These are phyloP conservation scores for Candida qinlingensis DNA, from an alignment of 805 yeast genomes.

Conservation along the genomic window DNA sequence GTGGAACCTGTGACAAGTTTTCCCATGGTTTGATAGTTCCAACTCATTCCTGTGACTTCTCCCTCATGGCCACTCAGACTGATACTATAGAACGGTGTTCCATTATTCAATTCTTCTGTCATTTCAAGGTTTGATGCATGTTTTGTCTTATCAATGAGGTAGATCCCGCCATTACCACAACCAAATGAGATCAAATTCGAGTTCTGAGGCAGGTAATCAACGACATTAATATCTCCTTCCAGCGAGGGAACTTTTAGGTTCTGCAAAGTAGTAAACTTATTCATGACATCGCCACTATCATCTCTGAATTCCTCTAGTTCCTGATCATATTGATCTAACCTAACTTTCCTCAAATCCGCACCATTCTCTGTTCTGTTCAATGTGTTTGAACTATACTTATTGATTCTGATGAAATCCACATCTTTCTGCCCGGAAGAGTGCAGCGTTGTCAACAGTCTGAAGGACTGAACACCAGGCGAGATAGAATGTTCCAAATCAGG, in stretches of 20 bases:
- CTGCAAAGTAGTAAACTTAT: slow-evolving; percentile 40
- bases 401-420: slow-evolving; percentile 46
- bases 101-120: slow-evolving; percentile 44
- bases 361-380: neutral
- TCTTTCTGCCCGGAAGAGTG: slow-evolving; percentile 53
- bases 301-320: slow-evolving; percentile 26
- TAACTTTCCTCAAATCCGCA: slow-evolving; percentile 10
- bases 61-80: slow-evolving; percentile 34
- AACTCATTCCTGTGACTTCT: slow-evolving; percentile 62
- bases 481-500: slow-evolving; percentile 35
- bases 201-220: slow-evolving; percentile 76
- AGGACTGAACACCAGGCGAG: slow-evolving; percentile 16
- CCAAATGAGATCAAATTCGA: slow-evolving; percentile 76
- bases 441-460: slow-evolving; percentile 55
- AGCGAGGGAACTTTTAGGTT: slow-evolving; percentile 44
- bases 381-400: slow-evolving; percentile 26
- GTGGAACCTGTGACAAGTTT: slow-evolving; percentile 53
- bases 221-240: slow-evolving; percentile 66
- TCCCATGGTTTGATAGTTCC: slow-evolving; percentile 54
- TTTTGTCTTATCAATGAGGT: slow-evolving; percentile 77
- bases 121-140: slow-evolving; percentile 49
- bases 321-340: slow-evolving; percentile 32
- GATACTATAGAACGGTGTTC: slow-evolving; percentile 38
- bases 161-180: slow-evolving; percentile 58
- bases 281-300: slow-evolving; percentile 19